Conservation (phyloP, 768 basidiomycete genomes). For the Boletus rufocinnamomeus region DNA sequence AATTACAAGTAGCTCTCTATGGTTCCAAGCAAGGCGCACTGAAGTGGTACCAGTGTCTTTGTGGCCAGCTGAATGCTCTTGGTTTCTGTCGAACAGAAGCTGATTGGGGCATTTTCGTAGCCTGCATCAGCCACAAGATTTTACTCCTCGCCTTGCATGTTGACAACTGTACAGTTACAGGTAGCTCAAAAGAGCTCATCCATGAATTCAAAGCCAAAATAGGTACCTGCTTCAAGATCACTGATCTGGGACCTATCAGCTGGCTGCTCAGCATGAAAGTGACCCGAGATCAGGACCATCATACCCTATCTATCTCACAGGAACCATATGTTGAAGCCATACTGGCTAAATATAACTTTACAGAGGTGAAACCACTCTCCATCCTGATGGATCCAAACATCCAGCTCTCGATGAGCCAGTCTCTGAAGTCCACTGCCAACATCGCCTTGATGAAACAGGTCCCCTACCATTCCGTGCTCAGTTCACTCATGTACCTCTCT, state of each 20-base stretch:
- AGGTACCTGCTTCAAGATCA: not conserved
- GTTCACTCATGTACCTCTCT: not conserved
- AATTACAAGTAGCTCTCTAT: not conserved
- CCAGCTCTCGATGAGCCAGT: not conserved
- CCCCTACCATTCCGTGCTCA: not conserved
- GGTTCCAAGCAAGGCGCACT: conserved; percentile 7
- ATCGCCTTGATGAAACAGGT: not conserved
- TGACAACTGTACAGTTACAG: conserved; percentile 8
- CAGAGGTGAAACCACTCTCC: not conserved
- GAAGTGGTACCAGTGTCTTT: conserved; percentile 12
- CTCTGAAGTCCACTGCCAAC: not conserved
- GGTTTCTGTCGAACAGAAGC: not conserved
- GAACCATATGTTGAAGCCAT: conserved; percentile 2
- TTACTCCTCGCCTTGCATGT: conserved; percentile 1
- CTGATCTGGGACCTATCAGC: not conserved
- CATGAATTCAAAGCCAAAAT: conserved; percentile 10
- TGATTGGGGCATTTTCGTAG: conserved; percentile 8
- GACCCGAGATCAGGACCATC: not conserved
- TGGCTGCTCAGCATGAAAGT: conserved; percentile 16
- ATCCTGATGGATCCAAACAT: conserved; percentile 3
- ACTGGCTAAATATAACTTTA: too few species aligned
- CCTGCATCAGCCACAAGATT: not conserved
- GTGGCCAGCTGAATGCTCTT: not conserved
- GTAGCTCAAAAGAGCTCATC: not conserved
- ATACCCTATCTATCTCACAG: not conserved